Base-by-base conservation (phyloP, 129 eudicot species). In the Lonicera japonica region DNA sequence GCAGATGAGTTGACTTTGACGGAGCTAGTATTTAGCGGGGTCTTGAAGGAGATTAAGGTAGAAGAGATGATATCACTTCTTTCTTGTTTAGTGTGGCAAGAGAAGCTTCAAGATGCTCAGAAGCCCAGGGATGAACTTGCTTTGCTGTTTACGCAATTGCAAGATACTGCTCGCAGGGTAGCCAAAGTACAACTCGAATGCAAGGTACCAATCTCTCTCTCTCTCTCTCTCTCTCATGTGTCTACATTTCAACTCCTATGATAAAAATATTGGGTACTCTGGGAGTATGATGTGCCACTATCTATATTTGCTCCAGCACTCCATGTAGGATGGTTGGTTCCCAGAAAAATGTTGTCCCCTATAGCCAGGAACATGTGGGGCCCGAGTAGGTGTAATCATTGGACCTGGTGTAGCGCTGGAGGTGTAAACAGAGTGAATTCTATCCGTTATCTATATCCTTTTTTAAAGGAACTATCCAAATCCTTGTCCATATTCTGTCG, bases 1-100 rank as follows among this genome's bases (percentile, higher is more conserved):
- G 96, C 99, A 0, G 95, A 94, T 78, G 99, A 94, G 62, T 70
- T 94, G 73, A 85, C 89, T 34, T 62, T 94, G 66, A 94, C 99
- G 8, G 96, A 94, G 64, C 83, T 88, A 25, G 85, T 94, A 85
- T 88, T 88, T 53, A 83, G 65, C 70, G 96, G 92, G 61, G 86
- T 81, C 52, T 71, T 94, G 6, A 88, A 85, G 65, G 96, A 94
- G 61, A 75, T 85, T 61, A 88, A 88, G 62, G 73, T 85, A 29
- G 99, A 94, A 68, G 99, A 88, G 65, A 78, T 94, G 99, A 81
- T 94, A 53, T 77, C 99, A 48, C 95, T 94, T 70, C 85, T 94
- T 38, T 85, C 99, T 41, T 94, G 96, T 70, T 83, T 94, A 59
- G 99, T 94, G 40, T 94, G 99, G 99, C 99, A 85, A 77, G 99